Conservation (phyloP, 345 rosid species). For the Combretum micranthum region DNA sequence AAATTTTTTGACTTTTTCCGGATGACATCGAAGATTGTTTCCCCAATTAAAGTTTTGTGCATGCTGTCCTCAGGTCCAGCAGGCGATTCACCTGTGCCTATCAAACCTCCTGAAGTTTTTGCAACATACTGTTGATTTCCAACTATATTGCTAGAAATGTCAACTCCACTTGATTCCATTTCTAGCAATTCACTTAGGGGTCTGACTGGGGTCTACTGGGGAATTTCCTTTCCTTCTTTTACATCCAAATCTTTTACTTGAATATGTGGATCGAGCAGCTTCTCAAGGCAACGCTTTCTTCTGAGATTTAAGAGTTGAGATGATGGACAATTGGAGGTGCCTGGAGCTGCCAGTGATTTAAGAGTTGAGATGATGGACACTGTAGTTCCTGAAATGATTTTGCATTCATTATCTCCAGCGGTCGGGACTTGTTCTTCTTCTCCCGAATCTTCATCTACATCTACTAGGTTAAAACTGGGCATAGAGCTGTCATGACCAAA, state of each 20-base stretch:
- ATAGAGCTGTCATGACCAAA: too few relatives aligned
- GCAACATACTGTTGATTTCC: conserved; percentile 2
- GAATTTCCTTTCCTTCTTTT: conserved; percentile 15
- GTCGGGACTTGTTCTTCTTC: conserved; percentile 39
- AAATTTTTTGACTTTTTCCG: conserved; percentile 58
- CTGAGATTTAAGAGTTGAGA: conserved; percentile 33
- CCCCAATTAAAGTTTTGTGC: conserved; percentile 30
- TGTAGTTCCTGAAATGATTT: conserved; percentile 44
- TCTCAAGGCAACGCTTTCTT: conserved; percentile 37
- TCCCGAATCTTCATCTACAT: conserved; percentile 66
- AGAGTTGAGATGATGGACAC: conserved; percentile 81
- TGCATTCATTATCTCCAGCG: conserved; percentile 36
- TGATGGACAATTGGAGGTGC: conserved; percentile 21
- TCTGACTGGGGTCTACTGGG: conserved; percentile 12
- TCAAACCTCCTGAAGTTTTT: not conserved
- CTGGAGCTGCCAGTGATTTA: conserved; percentile 33
- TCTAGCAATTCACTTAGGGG: not conserved
- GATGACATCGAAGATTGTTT: conserved; percentile 57
- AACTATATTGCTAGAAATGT: not conserved
- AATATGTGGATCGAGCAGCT: conserved; percentile 22
- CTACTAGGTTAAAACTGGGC: conserved; percentile 93
- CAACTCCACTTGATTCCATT: not conserved
- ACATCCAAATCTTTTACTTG: conserved; percentile 20
- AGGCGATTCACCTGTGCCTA: conserved; percentile 10
- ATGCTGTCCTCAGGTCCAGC: conserved; percentile 18